Percentiles rank a stretch among this genome's conserved stretches.
Conservation (phyloP, 371 early-diverging fungal genomes). For the Aphelidium insulamus region DNA sequence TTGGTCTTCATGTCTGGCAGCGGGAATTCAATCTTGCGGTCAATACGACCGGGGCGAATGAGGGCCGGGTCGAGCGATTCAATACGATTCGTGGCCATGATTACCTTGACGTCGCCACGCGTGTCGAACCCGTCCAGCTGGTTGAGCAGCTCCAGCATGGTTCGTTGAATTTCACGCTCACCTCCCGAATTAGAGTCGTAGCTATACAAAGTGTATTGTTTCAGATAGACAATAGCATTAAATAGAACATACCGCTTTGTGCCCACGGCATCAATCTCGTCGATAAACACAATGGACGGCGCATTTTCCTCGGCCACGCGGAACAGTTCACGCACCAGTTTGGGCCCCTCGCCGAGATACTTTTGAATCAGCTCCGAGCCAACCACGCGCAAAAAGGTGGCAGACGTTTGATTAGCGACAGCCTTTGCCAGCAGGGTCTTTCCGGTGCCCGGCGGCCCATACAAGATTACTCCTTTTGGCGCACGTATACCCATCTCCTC, state of each 20-base stretch:
- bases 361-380: conserved; percentile 99
- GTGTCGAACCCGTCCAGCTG: conserved; percentile 99
- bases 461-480: conserved; percentile 99
- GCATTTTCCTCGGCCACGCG: conserved; percentile 97
- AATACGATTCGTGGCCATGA: conserved; percentile 99
- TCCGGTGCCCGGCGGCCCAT: conserved; percentile 98
- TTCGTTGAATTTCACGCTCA: conserved; percentile 97
- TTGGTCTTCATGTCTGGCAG: conserved; percentile 97
- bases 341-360: conserved; percentile 99
- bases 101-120: conserved; percentile 97
- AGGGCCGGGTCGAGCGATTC: conserved; percentile 98
- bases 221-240: no score
- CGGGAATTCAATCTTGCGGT: conserved; percentile 99
- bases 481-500: conserved; percentile 99
- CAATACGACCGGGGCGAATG: conserved; percentile 99
- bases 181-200: conserved; percentile 96
- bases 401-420: conserved; percentile 99
- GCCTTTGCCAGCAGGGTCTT: conserved; percentile 99
- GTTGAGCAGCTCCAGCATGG: conserved; percentile 99
- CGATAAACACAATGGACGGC: conserved; percentile 99
- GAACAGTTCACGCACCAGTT: conserved; percentile 98
- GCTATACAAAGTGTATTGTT: conserved; percentile 13
- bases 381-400: conserved; percentile 97
- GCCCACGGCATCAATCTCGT: conserved; percentile 99
- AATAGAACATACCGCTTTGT: conserved; percentile 47